phyloP scores from a whole-genome alignment of 2,329 filamentous ascomycete species.

The Colletotrichum tabaci region DNA sequence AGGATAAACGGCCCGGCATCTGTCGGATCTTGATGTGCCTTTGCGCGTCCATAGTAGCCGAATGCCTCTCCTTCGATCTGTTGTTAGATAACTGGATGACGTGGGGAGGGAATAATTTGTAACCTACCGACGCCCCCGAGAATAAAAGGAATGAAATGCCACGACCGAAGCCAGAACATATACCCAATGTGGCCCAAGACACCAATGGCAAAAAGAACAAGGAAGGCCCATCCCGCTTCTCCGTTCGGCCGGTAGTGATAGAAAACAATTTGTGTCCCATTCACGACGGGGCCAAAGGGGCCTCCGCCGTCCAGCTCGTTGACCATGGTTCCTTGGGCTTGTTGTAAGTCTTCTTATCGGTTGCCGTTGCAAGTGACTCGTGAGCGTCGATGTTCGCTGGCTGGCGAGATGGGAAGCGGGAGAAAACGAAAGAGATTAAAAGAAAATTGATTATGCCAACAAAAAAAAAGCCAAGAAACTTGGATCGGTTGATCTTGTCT shows the following conservation, averaged over 20 bases:
- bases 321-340: neutral
- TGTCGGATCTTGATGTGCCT: constrained; percentile 4
- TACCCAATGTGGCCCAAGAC: constrained; percentile 1
- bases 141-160: constrained; percentile 26
- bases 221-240: constrained; percentile 32
- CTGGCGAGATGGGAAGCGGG: neutral
- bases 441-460: neutral
- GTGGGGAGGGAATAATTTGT: neutral
- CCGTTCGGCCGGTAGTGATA: constrained; percentile 29
- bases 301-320: constrained; percentile 17
- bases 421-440: neutral
- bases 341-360: neutral
- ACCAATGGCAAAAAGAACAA: constrained; percentile 30
- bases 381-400: neutral
- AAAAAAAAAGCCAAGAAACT: neutral
- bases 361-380: neutral
- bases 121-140: constrained; percentile 25
- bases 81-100: neutral
- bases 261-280: constrained; percentile 35
- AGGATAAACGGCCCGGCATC: constrained; percentile 51
- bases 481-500: neutral
- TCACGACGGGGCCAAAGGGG: constrained; percentile 37
- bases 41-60: constrained; percentile 38
- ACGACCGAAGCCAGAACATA: constrained; percentile 29
- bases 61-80: constrained; percentile 34